phyloP scores from a whole-genome alignment of 208 protist genomes.

The Wallacemonas sp. region DNA sequence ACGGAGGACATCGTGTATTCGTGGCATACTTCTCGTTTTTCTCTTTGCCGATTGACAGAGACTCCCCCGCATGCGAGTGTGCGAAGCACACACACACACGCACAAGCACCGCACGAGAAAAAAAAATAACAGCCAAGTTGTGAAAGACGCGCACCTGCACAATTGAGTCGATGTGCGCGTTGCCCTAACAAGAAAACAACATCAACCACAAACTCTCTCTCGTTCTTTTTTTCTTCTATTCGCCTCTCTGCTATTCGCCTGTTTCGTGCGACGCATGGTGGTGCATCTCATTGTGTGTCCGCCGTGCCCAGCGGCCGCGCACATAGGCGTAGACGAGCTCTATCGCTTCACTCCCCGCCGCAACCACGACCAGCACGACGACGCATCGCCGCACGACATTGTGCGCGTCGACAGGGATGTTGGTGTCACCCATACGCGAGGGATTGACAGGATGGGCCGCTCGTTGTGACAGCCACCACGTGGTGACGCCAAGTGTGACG shows the following conservation, averaged over 20 bases:
- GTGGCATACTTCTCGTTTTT: no score
- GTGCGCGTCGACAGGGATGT: constrained; percentile 25
- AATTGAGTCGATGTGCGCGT: no score
- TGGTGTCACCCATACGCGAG: not conserved
- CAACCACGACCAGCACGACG: not conserved
- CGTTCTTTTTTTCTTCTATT: not conserved
- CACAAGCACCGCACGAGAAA: no score
- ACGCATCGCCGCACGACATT: constrained; percentile 18
- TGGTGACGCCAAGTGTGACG: constrained; percentile 13
- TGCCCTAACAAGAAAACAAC: no score
- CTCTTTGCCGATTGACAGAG: no score
- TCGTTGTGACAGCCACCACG: constrained; percentile 5
- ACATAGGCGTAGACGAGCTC: constrained; percentile 18
- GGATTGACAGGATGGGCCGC: not conserved
- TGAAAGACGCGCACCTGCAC: no score
- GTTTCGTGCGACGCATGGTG: not conserved
- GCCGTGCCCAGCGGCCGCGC: not conserved
- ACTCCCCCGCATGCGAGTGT: no score
- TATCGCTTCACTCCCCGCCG: constrained; percentile 1
- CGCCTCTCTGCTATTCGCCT: not conserved
- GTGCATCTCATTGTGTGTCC: not conserved
- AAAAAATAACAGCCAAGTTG: no score
- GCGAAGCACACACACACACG: no score
- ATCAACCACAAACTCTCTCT: no score
- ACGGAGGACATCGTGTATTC: no score